phyloP scores from a whole-genome alignment of 2,329 filamentous ascomycete genomes.

The Sporothrix globosa region DNA sequence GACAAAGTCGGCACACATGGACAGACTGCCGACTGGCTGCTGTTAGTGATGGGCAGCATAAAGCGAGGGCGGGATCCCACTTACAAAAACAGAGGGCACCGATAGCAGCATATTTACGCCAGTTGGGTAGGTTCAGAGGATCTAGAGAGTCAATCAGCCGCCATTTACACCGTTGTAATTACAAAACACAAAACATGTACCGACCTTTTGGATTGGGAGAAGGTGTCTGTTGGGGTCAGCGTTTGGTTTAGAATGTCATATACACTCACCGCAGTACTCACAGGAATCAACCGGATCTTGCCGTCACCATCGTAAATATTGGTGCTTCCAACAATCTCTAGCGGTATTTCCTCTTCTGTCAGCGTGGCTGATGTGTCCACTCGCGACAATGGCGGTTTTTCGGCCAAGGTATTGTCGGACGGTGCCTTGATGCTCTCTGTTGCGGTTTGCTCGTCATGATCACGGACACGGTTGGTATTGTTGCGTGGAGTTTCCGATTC shows the following conservation, averaged over 20 bases:
- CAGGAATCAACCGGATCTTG: conserved; percentile 33
- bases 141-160: conserved; percentile 30
- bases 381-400: conserved; percentile 2
- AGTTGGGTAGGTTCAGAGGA: conserved; percentile 42
- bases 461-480: neutral
- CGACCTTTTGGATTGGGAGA: conserved; percentile 34
- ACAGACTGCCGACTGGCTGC: conserved; percentile 35
- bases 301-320: conserved; percentile 32
- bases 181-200: neutral
- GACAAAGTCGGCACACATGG: conserved; percentile 41
- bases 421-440: conserved; percentile 7
- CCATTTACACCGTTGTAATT: too few relatives aligned
- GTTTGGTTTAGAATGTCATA: neutral
- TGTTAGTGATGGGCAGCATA: neutral
- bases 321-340: conserved; percentile 32
- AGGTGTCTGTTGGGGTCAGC: conserved; percentile 23
- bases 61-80: neutral
- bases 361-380: neutral
- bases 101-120: conserved; percentile 43
- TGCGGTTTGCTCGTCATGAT: neutral
- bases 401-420: conserved; percentile 19
- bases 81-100: conserved; percentile 38
- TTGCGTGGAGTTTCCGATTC: neutral
- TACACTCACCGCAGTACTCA: neutral
- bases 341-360: conserved; percentile 5